Conservation (phyloP, 192 early-diverging fungal genomes). For the Anaeromyces robustus region DNA sequence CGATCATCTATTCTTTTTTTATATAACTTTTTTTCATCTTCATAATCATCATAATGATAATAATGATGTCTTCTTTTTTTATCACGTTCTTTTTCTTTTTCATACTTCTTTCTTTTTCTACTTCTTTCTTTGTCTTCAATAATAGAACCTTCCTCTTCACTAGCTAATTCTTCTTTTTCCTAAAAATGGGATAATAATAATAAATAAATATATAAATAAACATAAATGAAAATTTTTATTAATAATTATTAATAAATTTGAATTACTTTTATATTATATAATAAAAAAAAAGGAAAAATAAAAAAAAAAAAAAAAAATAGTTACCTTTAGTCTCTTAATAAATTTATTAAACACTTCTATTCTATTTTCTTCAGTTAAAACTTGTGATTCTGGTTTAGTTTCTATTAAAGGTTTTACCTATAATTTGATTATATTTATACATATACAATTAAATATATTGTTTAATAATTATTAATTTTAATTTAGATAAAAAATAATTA, state of each 20-base stretch:
- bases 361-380: conserved; percentile 46
- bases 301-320: neutral
- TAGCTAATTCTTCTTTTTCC: neutral
- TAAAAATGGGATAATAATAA: neutral
- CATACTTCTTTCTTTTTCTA: neutral
- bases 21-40: neutral
- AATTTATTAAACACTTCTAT: conserved; percentile 60
- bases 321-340: neutral
- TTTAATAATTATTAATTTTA: too few species aligned
- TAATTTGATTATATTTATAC: conserved; percentile 1
- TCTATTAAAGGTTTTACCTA: conserved; percentile 22
- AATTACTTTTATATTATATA: too few species aligned
- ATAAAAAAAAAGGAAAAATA: too few species aligned
- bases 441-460: neutral
- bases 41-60: neutral
- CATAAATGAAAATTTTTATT: too few species aligned
- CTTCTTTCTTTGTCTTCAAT: neutral
- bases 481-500: too few species aligned
- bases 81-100: neutral
- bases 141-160: neutral
- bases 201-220: too few species aligned
- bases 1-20: neutral
- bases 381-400: conserved; percentile 40
- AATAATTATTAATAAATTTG: too few species aligned
- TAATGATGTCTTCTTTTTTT: neutral